These are phyloP conservation scores for Stachybotrys elegans DNA, from an alignment of 2,329 filamentous ascomycete species.

Conservation along the genomic window DNA sequence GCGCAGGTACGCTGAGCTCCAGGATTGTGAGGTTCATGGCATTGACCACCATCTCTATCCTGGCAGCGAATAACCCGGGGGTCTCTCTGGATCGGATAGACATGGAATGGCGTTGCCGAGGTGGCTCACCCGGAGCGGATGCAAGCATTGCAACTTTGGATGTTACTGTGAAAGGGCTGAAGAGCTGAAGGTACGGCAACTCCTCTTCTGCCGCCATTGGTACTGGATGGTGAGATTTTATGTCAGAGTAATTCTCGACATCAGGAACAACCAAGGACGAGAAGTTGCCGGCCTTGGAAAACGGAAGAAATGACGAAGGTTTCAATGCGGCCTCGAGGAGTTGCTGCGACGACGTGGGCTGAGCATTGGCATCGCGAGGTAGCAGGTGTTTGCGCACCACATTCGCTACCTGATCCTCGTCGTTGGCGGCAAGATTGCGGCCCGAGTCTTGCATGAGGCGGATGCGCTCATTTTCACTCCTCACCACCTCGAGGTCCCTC, in stretches of 20 bases:
- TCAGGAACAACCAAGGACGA: conserved; percentile 17
- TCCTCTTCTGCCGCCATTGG: conserved; percentile 59
- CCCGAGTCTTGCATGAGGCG: conserved; percentile 34
- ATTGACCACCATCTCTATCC: conserved; percentile 54
- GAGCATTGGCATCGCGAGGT: conserved; percentile 25
- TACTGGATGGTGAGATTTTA: conserved; percentile 59
- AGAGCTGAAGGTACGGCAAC: conserved; percentile 64
- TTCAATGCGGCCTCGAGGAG: conserved; percentile 46
- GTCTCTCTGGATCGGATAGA: conserved; percentile 35
- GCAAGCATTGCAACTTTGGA: conserved; percentile 48
- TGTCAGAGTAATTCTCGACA: conserved; percentile 32
- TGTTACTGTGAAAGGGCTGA: conserved; percentile 61
- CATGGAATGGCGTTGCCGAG: conserved; percentile 53
- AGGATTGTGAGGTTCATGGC: conserved; percentile 45
- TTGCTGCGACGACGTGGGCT: conserved; percentile 25
- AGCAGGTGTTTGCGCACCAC: conserved; percentile 35
- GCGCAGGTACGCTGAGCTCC: conserved; percentile 44
- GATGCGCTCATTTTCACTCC: conserved; percentile 54
- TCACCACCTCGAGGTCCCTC: conserved; percentile 52
- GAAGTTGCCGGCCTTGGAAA: conserved; percentile 30
- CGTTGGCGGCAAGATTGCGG: conserved; percentile 24
- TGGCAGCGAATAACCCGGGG: conserved; percentile 51
- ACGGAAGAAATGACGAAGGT: conserved; percentile 47
- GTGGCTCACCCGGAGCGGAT: conserved; percentile 20
- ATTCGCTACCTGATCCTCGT: conserved; percentile 33